These are phyloP conservation scores for Oryza nivara DNA, from an alignment of 176 grass and related monocot species.

Conservation along the genomic window DNA sequence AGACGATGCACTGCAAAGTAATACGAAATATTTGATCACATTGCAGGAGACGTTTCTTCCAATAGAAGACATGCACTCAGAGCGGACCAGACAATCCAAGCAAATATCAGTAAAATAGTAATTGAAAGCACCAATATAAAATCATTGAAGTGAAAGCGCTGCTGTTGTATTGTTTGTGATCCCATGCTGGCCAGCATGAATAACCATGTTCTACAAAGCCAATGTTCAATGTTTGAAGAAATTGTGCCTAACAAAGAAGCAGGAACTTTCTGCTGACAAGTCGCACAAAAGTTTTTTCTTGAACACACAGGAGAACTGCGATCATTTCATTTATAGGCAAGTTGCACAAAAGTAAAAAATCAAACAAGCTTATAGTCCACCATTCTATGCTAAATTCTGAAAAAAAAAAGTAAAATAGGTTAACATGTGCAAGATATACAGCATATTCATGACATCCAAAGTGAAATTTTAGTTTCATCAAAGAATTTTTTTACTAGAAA, in stretches of 20 bases:
- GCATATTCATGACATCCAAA: not conserved
- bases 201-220: not conserved
- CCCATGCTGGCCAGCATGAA: not conserved
- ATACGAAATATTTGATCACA: conserved; percentile 19
- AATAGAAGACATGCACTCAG: conserved; percentile 33
- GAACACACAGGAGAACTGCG: too few relatives aligned
- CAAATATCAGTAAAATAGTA: conserved; percentile 20
- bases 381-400: too few relatives aligned
- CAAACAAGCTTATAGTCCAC: too few relatives aligned
- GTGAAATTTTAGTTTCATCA: not conserved
- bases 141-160: conserved; percentile 3
- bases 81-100: not conserved
- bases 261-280: not conserved
- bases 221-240: not conserved
- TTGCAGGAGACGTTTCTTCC: conserved; percentile 16
- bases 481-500: not conserved
- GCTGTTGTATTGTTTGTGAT: not conserved
- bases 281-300: not conserved
- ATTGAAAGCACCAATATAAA: conserved; percentile 13
- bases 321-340: too few relatives aligned
- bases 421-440: conserved; percentile 2
- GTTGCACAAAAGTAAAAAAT: not conserved
- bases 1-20: conserved; percentile 60
- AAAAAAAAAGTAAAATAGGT: not conserved
- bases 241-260: not conserved